Percentiles rank a stretch among this genome's conserved stretches.
These are phyloP conservation scores for Phyllosticta ampelicida DNA, from an alignment of 2,329 filamentous ascomycete genomes.

Conservation along the genomic window DNA sequence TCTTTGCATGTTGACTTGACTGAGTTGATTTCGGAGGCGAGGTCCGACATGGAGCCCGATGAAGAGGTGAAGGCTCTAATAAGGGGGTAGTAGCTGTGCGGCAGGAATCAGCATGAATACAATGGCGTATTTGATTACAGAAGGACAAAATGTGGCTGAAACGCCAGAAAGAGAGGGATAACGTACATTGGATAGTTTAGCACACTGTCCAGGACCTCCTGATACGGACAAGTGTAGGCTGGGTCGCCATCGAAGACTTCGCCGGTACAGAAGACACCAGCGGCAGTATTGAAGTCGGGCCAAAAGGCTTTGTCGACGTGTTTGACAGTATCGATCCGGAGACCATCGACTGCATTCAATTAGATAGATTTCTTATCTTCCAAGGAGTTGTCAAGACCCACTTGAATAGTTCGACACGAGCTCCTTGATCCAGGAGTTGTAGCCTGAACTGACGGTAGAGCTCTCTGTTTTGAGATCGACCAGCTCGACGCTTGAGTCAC, in stretches of 20 bases:
- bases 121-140: not conserved
- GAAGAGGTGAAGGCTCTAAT: constrained; percentile 27
- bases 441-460: not conserved
- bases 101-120: not conserved
- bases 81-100: constrained; percentile 25
- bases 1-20: constrained; percentile 28
- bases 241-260: constrained; percentile 27
- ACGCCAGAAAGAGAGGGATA: not conserved
- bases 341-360: constrained; percentile 23
- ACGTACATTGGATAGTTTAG: constrained; percentile 25
- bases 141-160: not conserved
- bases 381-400: constrained; percentile 9
- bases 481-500: constrained; percentile 34
- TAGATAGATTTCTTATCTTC: not conserved
- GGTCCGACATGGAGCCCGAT: constrained; percentile 25
- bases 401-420: constrained; percentile 24
- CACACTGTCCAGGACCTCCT: constrained; percentile 25
- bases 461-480: constrained; percentile 38
- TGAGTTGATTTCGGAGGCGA: constrained; percentile 24
- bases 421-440: constrained; percentile 10
- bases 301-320: constrained; percentile 30
- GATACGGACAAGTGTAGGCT: constrained; percentile 25
- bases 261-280: constrained; percentile 28
- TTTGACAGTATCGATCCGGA: constrained; percentile 30
- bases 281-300: constrained; percentile 22